A percentile compares a stretch with the other conserved stretches of the same genome.
Evolutionary conservation across 2,329 filamentous ascomycete species (phyloP).

Genomic region (Xylaria sp.): DNA sequence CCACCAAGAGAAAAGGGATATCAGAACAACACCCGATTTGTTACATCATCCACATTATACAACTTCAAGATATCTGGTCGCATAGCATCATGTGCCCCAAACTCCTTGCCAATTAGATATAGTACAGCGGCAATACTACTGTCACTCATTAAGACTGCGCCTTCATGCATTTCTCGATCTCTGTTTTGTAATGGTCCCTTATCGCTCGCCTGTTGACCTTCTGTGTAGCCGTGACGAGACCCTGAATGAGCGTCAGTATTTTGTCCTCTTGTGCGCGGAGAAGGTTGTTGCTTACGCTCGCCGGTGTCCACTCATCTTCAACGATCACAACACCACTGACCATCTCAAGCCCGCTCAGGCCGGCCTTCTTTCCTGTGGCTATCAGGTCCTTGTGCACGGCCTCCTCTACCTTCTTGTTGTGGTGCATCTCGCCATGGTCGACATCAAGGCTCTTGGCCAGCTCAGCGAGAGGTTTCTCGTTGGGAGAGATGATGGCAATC

Average conservation of each 20-base stretch:
- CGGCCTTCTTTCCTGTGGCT: constrained; percentile 70
- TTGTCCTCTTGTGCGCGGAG: neutral
- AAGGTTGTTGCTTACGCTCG: constrained; percentile 71
- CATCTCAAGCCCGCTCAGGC: constrained; percentile 77
- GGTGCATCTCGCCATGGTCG: constrained; percentile 73
- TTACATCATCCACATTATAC: constrained; percentile 18
- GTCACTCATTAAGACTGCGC: constrained; percentile 29
- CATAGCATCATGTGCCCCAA: neutral
- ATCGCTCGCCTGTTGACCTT: constrained; percentile 68
- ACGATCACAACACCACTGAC: constrained; percentile 80
- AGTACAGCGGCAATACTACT: neutral
- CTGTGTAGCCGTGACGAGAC: constrained; percentile 70
- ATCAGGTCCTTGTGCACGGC: constrained; percentile 75
- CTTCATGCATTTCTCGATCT: constrained; percentile 60
- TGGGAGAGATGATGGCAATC: constrained; percentile 80
- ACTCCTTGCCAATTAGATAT: constrained; percentile 17
- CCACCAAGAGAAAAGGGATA: neutral
- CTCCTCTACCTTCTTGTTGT: constrained; percentile 71
- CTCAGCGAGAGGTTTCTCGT: constrained; percentile 71
- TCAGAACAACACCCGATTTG: neutral
- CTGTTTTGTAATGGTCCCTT: constrained; percentile 61
- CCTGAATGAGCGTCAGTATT: constrained; percentile 52
- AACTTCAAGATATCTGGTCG: constrained; percentile 7
- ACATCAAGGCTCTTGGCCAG: constrained; percentile 72
- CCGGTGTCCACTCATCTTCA: constrained; percentile 89